Evolutionary conservation across 2,329 filamentous ascomycete species (phyloP), one percentile per base, ranked within the genome.

Genomic region (Botrytis deweyae): DNA sequence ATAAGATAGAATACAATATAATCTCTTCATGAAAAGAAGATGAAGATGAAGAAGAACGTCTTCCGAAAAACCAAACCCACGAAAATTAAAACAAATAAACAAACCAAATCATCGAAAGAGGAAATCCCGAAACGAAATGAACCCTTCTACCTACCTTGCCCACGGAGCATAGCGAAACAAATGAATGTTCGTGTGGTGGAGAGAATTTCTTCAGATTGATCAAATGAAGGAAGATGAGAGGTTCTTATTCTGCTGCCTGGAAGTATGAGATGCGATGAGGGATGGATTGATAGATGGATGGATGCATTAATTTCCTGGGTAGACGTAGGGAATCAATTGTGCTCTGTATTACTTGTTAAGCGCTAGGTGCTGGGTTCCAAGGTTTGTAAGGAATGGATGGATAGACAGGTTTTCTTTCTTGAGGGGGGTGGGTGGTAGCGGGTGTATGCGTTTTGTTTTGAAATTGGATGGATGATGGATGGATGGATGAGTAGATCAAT

Each of bases 171-270:
- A 58, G 52, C 7, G 52, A 58, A 58, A 58, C n/a, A 58, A 58
- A 58, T 58, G 36, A n/a, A 40, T 3, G 1, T 25, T 62, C 16
- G 29, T 10, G 29, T 33, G 55, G 55, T 59, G 55, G 64, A 66
- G 33, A 49, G 29, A 66, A 44, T 22, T 66, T 22, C 22, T 29
- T 44, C 18, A 16, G 25, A 16, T n/a, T 70, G 68, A 20, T 40
- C 14, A 42, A 29, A 61, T 38, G 22, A 20, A 67, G 42, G 33
- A 44, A 44, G 62, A 49, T 44, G 44, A 52, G 44, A 40, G 22
- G 62, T 66, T 72, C 61, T 55, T 72, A 72, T 58, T 55, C 70
- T 72, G 70, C 70, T 72, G 70, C 70, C 70, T 72, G 70, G 70
- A 72, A 36, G 64, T 52, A 62, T 9, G 25, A 44, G 25, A 63